Evolutionary conservation across 768 basidiomycete genomes (phyloP), one percentile per base, ranked within the genome.

Genomic region (Russula abietina): DNA sequence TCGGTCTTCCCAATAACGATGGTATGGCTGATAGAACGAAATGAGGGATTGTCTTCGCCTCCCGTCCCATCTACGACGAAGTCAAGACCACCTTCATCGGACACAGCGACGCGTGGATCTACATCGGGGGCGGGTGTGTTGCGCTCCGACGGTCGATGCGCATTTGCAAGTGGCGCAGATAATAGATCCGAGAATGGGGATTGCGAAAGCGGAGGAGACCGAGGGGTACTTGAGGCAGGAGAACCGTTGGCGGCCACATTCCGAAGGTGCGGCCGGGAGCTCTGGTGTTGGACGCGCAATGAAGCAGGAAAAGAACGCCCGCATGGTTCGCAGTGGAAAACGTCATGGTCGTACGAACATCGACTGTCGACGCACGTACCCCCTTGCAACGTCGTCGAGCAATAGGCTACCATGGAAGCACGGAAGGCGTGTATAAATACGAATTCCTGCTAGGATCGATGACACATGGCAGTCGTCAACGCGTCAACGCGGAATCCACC

Each of bases 271-370:
- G 14, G 36, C 39, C 7, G 60, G 33, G 58, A 48, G 16, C 11
- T 56, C 12, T 36, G 10, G 36, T 64, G 63, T 56, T 55, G 54
- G 7, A 8, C 8, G 39, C 55, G 14, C 41, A 51, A 30, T 5
- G 33, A 10, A 12, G 48, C 28, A 22, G 63, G 54, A 28, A 60
- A 60, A 2, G 59, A 43, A 19, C 63, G 59, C 7, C 60, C 26
- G 61, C 72, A 73, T 1, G 53, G 39, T n/a, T 67, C 51, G 59
- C 72, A 73, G 28, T 71, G 60, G 8, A 48, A 39, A 17, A 65
- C 64, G 30, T 70, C 65, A 49, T 73, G 72, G 4, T 51, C 36
- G 6, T 61, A 48, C 4, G 19, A 17, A 51, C 72, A 73, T 33
- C 38, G 32, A 2, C 19, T 49, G 30, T 57, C 55, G 1, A 11